Percentiles rank a stretch among this genome's conserved stretches.
phyloP scores from a whole-genome alignment of 495 filamentous ascomycete genomes.

The Glarea lozoyensis region DNA sequence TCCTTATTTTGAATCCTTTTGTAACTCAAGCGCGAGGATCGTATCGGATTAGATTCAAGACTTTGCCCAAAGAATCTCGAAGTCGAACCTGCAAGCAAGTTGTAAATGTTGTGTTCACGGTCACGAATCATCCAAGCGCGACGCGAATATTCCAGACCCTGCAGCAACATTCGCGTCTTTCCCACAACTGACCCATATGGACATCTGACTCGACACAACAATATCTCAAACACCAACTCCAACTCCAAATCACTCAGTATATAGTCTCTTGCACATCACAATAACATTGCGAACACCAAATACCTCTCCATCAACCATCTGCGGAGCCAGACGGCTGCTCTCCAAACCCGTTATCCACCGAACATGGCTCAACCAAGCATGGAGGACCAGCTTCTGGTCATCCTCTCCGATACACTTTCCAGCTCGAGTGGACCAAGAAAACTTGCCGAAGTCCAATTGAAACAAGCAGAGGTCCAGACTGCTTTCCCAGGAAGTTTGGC shows the following conservation, averaged over 20 bases:
- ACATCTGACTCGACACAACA: background rate
- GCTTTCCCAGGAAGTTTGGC: constrained; percentile 70
- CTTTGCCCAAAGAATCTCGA: background rate
- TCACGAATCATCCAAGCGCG: constrained; percentile 4
- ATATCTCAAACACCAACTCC: too few relatives aligned
- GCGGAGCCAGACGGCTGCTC: constrained; percentile 6
- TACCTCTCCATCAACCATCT: constrained; percentile 2
- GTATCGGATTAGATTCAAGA: background rate
- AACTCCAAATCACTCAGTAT: background rate
- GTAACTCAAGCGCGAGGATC: background rate
- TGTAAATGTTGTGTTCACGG: constrained; percentile 3
- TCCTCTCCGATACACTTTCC: constrained; percentile 74
- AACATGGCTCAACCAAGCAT: constrained; percentile 10
- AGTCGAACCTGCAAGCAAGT: constrained; percentile 5
- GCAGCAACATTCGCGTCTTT: too few relatives aligned
- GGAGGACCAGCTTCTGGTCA: constrained; percentile 72
- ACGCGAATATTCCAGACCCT: too few relatives aligned
- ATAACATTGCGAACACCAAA: constrained; percentile 1
- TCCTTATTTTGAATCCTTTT: background rate
- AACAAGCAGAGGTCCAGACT: constrained; percentile 49
- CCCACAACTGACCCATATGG: constrained; percentile 5
- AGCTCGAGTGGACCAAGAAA: constrained; percentile 59
- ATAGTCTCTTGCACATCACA: background rate
- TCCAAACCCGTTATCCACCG: background rate
- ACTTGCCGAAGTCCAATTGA: constrained; percentile 70